Evolutionary conservation across 2,329 filamentous ascomycete species (phyloP).

Genomic region (Apiospora pterosperma): DNA sequence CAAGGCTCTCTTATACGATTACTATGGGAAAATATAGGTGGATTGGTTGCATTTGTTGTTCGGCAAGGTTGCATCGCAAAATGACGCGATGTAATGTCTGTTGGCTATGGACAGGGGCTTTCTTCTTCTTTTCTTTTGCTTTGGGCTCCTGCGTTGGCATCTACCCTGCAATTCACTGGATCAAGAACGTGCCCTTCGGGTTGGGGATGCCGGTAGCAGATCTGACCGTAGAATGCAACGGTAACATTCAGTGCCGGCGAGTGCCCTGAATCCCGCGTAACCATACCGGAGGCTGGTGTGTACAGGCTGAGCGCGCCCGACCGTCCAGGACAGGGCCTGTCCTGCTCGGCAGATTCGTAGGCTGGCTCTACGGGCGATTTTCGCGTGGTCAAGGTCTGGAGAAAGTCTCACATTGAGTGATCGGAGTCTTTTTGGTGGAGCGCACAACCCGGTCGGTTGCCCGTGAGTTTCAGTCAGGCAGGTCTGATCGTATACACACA

Average conservation of each 20-base stretch:
- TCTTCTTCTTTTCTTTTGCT: background rate
- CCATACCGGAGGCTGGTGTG: background rate
- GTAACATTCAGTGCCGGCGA: background rate
- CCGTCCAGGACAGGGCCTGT: background rate
- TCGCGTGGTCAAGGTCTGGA: background rate
- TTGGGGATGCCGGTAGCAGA: background rate
- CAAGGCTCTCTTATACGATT: background rate
- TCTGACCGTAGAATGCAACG: background rate
- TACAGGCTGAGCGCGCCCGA: background rate
- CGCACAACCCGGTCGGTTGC: background rate
- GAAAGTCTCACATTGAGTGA: background rate
- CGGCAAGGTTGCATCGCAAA: background rate
- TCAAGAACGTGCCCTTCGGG: constrained; percentile 1
- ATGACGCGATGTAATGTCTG: background rate
- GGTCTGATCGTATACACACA: background rate
- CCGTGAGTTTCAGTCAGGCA: background rate
- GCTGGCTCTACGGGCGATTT: background rate
- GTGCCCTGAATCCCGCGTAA: background rate
- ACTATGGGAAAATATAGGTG: background rate
- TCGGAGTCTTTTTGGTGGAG: constrained; percentile 1
- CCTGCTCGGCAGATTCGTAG: background rate
- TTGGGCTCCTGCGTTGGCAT: too few relatives aligned
- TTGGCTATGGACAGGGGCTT: background rate
- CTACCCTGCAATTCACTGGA: background rate
- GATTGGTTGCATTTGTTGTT: background rate